Evolutionary conservation across 805 yeast species (phyloP).

Genomic region (Yamadazyma insecticola): DNA sequence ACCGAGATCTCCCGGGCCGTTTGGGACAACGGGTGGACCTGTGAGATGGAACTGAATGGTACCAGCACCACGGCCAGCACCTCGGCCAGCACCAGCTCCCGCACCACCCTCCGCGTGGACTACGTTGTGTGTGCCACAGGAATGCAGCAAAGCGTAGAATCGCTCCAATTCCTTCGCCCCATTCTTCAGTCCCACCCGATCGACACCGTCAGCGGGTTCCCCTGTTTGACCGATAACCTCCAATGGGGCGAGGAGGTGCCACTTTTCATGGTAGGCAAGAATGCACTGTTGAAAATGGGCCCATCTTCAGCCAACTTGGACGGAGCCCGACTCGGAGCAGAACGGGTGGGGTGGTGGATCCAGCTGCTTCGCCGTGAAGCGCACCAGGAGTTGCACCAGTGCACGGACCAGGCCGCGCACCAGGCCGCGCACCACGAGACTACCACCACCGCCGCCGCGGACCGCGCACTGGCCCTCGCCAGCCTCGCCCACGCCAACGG

Average conservation of each 20-base stretch:
- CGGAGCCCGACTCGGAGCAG: slow-evolving; percentile 44
- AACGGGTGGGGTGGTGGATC: slow-evolving; percentile 38
- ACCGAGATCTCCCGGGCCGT: slow-evolving; percentile 20
- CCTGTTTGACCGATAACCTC: slow-evolving; percentile 41
- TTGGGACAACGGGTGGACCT: slow-evolving; percentile 18
- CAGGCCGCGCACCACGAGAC: no score
- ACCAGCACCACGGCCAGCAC: background rate
- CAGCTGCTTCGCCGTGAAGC: no score
- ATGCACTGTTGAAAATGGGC: slow-evolving; percentile 38
- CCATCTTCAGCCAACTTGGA: slow-evolving; percentile 45
- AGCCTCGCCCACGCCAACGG: no score
- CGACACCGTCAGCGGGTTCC: slow-evolving; percentile 30
- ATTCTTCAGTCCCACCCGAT: slow-evolving; percentile 25
- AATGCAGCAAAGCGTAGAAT: slow-evolving; percentile 22
- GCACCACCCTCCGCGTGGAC: slow-evolving; percentile 20
- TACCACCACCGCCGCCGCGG: no score
- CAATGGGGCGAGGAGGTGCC: slow-evolving; percentile 39
- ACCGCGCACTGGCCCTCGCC: no score
- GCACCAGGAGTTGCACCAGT: no score
- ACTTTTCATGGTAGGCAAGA: slow-evolving; percentile 38
- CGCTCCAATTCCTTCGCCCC: slow-evolving; percentile 25
- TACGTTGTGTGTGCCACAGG: slow-evolving; percentile 43
- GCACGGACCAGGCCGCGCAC: no score
- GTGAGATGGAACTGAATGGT: slow-evolving; percentile 18
- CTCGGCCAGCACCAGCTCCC: no score